Evolutionary conservation across 257 asterid species (phyloP), one percentile per base, ranked within the genome.

Genomic region (Buddleja alternifolia): DNA sequence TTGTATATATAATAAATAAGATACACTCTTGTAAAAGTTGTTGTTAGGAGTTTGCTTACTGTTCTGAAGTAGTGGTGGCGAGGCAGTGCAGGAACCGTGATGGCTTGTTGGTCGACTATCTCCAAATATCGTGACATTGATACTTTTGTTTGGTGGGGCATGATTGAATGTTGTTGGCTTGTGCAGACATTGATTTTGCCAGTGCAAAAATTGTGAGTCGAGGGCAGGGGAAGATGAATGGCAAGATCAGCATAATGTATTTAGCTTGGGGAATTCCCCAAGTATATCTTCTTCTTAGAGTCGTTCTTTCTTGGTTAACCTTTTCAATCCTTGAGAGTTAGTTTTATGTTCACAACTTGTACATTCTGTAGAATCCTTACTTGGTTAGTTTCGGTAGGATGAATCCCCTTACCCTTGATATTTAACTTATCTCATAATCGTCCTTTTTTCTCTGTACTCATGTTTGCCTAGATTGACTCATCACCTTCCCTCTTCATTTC

Each of bases 1-100:
- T 66, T 81, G 90, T 82, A 60, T 77, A 67, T 60, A 77, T 74
- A 48, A 61, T 58, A 73, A 85, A 86, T 81, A 86, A 80, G 72
- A 75, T 58, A 60, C 61, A 77, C 71, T 61, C 39, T 37, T 67
- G 47, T 76, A 47, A 19, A 61, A 72, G 54, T 62, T 65, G n/a
- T n/a, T 53, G 44, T 61, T 75, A 29, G 63, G 58, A 25, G 67
- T 63, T 45, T 29, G 17, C 24, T 74, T 56, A 23, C 75, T 12
- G 44, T 65, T 71, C 10, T 52, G 76, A 66, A 57, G 72, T 55
- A 20, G 67, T 75, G 76, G 77, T 66, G 63, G 29, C 32, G 32
- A 40, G 65, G 71, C 45, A 12, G 69, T 69, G 75, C 83, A 45
- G 39, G 78, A 67, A 67, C 70, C 15, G 67, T 68, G 76, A 60